phyloP scores from a whole-genome alignment of 2,329 filamentous ascomycete species.

The Endoconidiophora laricicola region DNA sequence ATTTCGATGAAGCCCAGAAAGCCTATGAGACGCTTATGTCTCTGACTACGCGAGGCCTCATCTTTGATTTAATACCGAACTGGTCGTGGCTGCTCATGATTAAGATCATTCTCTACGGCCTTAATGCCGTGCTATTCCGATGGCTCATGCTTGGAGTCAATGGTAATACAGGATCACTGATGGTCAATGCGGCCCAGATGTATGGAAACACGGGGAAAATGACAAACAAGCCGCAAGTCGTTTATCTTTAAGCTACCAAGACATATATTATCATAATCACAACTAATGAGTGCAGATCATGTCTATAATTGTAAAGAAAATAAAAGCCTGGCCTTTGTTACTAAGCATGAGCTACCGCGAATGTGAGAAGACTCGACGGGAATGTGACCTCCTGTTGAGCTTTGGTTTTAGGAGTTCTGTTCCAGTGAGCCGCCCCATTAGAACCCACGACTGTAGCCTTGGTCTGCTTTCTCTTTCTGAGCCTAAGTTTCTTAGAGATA shows the following conservation, averaged over 20 bases:
- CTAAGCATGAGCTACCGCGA: too few species aligned
- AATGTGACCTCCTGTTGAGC: too few species aligned
- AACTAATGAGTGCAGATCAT: too few species aligned
- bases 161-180: constrained; percentile 30
- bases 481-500: too few species aligned
- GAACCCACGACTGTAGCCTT: too few species aligned
- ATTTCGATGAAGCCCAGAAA: constrained; percentile 58
- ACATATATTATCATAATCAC: neutral
- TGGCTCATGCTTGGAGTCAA: constrained; percentile 38
- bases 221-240: constrained; percentile 22
- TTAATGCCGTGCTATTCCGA: constrained; percentile 35
- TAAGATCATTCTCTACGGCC: constrained; percentile 28
- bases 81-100: constrained; percentile 30
- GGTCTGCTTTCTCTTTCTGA: too few species aligned
- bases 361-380: too few species aligned
- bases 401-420: too few species aligned
- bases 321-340: too few species aligned
- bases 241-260: constrained; percentile 13
- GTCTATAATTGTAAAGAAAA: too few species aligned
- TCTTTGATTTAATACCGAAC: constrained; percentile 31
- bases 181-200: constrained; percentile 43
- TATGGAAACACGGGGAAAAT: constrained; percentile 34
- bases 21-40: constrained; percentile 51
- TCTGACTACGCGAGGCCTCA: constrained; percentile 24
- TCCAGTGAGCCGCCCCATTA: too few species aligned